Evolutionary conservation across 768 basidiomycete species (phyloP), one percentile per base, ranked within the genome.

Genomic region (Wakefieldia striispora): DNA sequence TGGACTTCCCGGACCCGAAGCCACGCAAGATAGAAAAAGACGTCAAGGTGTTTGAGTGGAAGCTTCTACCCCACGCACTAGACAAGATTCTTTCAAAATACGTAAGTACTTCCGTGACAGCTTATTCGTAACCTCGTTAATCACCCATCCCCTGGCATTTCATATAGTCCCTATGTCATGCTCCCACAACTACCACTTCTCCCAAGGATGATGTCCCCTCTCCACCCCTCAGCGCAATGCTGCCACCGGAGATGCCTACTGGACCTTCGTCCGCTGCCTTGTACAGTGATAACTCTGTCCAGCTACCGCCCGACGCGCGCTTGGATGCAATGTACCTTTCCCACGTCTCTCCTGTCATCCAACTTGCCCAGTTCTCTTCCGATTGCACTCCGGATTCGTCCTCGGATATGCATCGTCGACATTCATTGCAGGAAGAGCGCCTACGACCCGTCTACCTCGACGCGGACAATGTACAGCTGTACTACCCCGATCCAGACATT

Each of bases 11-110:
- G 0, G 82, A 83, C 39, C 95, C 95, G 8, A 94, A 91, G 66
- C 95, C 95, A 3, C 78, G 95, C 47, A 95, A 94, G 65, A 99
- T 98, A 54, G 95, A 97, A 64, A 97, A 98, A 76, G 93, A 97
- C 61, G 79, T 99, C 62, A 91, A 91, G 66, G 86, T 91, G 8
- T 91, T 91, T 58, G 80, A 82, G 35, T 91, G 89, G 89, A 74
- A 73, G 24, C 66, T 79, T 39, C 73, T 91, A n/a, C 77, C 77
- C 16, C 80, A 83, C 54, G 87, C 88, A 0, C 67, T 91, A 45
- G 83, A 87, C 40, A 91, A 89, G 66, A 88, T 91, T 50, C 73
- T 90, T 19, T 83, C 84, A 4, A 89, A 89, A 91, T 91, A 91
- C 62, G 89, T 90, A 58, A 57, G 86, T 75, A 21, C 0, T 20